phyloP scores from a whole-genome alignment of 768 basidiomycete species.

The Mycena alexandri region DNA sequence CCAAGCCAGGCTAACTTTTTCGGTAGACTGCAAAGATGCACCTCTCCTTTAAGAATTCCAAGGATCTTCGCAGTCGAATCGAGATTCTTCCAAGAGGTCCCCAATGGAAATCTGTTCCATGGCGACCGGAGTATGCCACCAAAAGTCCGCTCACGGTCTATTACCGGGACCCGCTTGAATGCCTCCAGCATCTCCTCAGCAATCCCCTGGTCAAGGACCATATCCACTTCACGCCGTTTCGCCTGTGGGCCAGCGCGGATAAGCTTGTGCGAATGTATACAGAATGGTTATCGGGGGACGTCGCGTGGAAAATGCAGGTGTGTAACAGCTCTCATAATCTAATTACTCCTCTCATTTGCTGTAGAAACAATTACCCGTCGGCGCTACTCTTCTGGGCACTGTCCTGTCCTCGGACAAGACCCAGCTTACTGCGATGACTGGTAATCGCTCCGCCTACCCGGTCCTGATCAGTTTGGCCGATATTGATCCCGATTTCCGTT shows the following conservation, averaged over 20 bases:
- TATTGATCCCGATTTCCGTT: conserved; percentile 44
- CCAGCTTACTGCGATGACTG: conserved; percentile 38
- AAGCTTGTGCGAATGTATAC: not conserved
- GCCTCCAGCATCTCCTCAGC: conserved; percentile 44
- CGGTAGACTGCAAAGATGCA: not conserved
- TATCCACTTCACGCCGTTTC: conserved; percentile 35
- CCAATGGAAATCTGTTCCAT: not conserved
- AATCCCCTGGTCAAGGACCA: conserved; percentile 42
- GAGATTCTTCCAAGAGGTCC: not conserved
- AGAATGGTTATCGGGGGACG: conserved; percentile 18
- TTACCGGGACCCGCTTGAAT: conserved; percentile 47
- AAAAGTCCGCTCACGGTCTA: conserved; percentile 43
- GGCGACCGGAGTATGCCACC: conserved; percentile 16
- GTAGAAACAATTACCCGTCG: too few species aligned
- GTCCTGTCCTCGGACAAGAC: conserved; percentile 44
- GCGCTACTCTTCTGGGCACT: conserved; percentile 44
- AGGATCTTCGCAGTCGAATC: not conserved
- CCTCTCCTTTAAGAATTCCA: not conserved
- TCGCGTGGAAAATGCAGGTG: conserved; percentile 38
- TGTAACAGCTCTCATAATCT: conserved; percentile 9
- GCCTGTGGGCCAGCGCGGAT: not conserved
- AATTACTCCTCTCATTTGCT: too few species aligned
- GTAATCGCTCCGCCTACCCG: conserved; percentile 47
- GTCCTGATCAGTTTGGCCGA: conserved; percentile 49
- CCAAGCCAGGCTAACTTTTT: too few species aligned